Evolutionary conservation across 2,329 filamentous ascomycete species (phyloP), one percentile per base, ranked within the genome.

Genomic region (Phoma herbarum): DNA sequence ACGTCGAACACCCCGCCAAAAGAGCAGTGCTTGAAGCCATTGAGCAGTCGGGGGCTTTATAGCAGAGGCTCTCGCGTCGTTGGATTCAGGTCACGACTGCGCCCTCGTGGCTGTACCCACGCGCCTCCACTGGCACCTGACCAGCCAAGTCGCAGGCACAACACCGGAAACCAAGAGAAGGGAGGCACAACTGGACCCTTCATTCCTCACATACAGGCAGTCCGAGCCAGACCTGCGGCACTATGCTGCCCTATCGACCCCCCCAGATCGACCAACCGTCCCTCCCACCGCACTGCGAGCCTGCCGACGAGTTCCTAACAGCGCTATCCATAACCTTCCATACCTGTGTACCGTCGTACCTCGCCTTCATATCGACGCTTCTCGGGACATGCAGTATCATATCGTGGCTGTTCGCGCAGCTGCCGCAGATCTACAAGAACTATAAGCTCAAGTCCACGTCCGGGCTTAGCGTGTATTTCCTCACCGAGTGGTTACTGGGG

Each of bases 391-490:
- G 87, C 60, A 89, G 86, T 68, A 90, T 90, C 60, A 66, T 88
- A 49, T 85, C 87, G 42, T 90, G 88, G 88, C 81, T 90, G 2
- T 90, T 89, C 70, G 88, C 88, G 12, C 88, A 90, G 72, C 78
- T 90, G 26, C 88, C 88, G 1, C 88, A 90, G 68, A 88, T 90
- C 62, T 88, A 85, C 77, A 89, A 89, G 78, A 90, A 90, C 70
- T 86, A 86, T 70, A 80, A 81, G 51, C 73, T 88, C 20, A 82
- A 87, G 67, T 89, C 86, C 12, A 88, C 87, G 0, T 86, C 86
- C 1, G 87, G 88, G 0, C 72, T 90, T 35, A 88, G 86, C 4
- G 83, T 88, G 57, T 88, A 85, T 71, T 90, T 90, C 72, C 76
- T 90, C 46, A 79, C 84, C 2, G 87, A 88, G 75, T 90, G 88